These are phyloP conservation scores for Pleurotus eryngii DNA, from an alignment of 768 basidiomycete species.

Conservation along the genomic window DNA sequence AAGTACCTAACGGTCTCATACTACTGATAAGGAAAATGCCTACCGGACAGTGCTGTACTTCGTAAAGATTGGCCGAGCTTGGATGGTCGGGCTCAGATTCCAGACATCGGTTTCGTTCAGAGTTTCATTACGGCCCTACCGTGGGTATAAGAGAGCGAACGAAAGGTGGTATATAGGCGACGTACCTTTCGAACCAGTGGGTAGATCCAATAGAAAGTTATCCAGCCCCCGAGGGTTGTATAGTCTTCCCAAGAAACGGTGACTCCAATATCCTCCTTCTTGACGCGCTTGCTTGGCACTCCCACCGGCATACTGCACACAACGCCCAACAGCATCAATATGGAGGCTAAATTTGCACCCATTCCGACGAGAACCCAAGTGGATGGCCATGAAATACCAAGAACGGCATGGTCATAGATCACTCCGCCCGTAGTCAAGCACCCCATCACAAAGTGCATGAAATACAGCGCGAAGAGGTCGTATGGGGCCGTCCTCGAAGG, in stretches of 20 bases:
- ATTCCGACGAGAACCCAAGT: slow-evolving; percentile 24
- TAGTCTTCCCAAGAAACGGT: slow-evolving; percentile 74
- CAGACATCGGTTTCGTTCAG: slow-evolving; percentile 73
- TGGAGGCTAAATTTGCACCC: slow-evolving; percentile 39
- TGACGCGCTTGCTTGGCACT: slow-evolving; percentile 52
- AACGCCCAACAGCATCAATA: slow-evolving; percentile 40
- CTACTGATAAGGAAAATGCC: slow-evolving; percentile 6
- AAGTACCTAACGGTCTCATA: not conserved
- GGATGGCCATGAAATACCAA: slow-evolving; percentile 39
- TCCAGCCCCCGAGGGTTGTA: slow-evolving; percentile 67
- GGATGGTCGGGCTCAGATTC: slow-evolving; percentile 64
- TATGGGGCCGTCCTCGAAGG: slow-evolving; percentile 57
- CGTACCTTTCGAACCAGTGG: slow-evolving; percentile 54
- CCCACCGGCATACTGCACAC: slow-evolving; percentile 63
- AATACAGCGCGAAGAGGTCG: slow-evolving; percentile 61
- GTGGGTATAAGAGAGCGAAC: not conserved
- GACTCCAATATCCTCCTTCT: slow-evolving; percentile 62
- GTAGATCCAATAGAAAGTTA: slow-evolving; percentile 68
- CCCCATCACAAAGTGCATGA: slow-evolving; percentile 41
- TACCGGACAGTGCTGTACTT: slow-evolving; percentile 42
- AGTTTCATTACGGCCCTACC: slow-evolving; percentile 46
- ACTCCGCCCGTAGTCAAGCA: slow-evolving; percentile 50
- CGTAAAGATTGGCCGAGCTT: slow-evolving; percentile 61
- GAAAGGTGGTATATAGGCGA: not conserved
- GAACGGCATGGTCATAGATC: slow-evolving; percentile 47